Conservation (phyloP, 2,329 filamentous ascomycete genomes). For the Xylariaceae sp. region DNA sequence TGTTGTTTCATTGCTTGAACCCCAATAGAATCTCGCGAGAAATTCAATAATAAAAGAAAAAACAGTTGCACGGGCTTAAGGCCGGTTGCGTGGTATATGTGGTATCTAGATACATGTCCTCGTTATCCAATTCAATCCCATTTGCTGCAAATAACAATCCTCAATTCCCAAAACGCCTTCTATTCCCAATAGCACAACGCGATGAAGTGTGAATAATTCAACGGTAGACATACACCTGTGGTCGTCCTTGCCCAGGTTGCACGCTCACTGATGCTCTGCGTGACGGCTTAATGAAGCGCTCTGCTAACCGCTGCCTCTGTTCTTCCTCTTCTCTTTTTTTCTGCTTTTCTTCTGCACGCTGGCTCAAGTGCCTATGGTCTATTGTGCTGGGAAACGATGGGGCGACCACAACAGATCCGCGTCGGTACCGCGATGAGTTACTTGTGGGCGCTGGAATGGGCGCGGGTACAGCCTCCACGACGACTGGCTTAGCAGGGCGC, state of each 20-base stretch:
- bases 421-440: slow-evolving; percentile 21
- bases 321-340: slow-evolving; percentile 25
- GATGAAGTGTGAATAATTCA: no score
- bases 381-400: slow-evolving; percentile 6
- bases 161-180: not conserved
- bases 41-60: not conserved
- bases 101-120: not conserved
- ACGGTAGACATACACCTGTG: not conserved
- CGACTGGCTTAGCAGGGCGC: slow-evolving; percentile 26
- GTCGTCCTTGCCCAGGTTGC: no score
- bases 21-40: not conserved
- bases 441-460: no score
- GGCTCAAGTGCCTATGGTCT: slow-evolving; percentile 9
- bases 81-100: not conserved
- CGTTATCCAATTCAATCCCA: not conserved
- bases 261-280: slow-evolving; percentile 1
- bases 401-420: slow-evolving; percentile 30
- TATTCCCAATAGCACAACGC: no score
- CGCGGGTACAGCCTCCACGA: not conserved
- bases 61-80: not conserved
- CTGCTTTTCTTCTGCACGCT: slow-evolving; percentile 26
- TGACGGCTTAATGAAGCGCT: slow-evolving; percentile 36
- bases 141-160: not conserved
- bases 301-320: slow-evolving; percentile 33
- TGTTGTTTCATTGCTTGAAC: not conserved